Conservation (phyloP, 2,329 filamentous ascomycete genomes). For the Fonsecaea erecta region DNA sequence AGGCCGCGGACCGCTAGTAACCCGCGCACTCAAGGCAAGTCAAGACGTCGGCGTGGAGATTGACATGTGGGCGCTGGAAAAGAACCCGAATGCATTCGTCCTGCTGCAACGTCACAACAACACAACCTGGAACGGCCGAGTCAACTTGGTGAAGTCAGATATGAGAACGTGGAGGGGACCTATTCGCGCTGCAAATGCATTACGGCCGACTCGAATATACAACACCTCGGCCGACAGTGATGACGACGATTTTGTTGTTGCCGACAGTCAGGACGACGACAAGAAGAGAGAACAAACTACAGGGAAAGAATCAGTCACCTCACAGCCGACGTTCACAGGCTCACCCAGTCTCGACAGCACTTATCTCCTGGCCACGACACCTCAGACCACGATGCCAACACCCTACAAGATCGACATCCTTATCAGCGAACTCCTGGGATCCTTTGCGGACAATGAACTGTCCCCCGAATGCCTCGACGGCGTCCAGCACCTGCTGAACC, state of each 20-base stretch:
- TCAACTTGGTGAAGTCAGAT: slow-evolving; percentile 91
- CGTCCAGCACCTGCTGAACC: slow-evolving; percentile 84
- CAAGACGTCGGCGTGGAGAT: slow-evolving; percentile 75
- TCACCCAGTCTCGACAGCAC: slow-evolving; percentile 58
- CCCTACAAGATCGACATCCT: slow-evolving; percentile 74
- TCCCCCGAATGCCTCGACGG: slow-evolving; percentile 96
- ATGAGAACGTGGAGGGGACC: slow-evolving; percentile 97
- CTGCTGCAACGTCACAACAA: slow-evolving; percentile 86
- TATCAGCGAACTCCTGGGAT: slow-evolving; percentile 90
- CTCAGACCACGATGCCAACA: slow-evolving; percentile 28
- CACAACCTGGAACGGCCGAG: slow-evolving; percentile 75
- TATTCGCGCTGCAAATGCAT: slow-evolving; percentile 21
- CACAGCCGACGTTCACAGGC: slow-evolving; percentile 38
- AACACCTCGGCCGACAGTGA: slow-evolving; percentile 37
- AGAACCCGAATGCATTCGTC: slow-evolving; percentile 97
- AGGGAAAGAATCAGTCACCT: slow-evolving; percentile 43
- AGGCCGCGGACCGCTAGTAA: slow-evolving; percentile 88
- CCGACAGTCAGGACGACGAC: slow-evolving; percentile 27
- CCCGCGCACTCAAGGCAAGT: slow-evolving; percentile 81
- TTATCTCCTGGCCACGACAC: slow-evolving; percentile 23
- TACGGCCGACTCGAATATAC: slow-evolving; percentile 33
- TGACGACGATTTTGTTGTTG: slow-evolving; percentile 41
- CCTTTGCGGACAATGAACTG: slow-evolving; percentile 95
- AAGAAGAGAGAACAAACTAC: slow-evolving; percentile 39
- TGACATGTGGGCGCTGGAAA: slow-evolving; percentile 87